Conservation (phyloP, 2,329 filamentous ascomycete species). For the Helotiales sp. region DNA sequence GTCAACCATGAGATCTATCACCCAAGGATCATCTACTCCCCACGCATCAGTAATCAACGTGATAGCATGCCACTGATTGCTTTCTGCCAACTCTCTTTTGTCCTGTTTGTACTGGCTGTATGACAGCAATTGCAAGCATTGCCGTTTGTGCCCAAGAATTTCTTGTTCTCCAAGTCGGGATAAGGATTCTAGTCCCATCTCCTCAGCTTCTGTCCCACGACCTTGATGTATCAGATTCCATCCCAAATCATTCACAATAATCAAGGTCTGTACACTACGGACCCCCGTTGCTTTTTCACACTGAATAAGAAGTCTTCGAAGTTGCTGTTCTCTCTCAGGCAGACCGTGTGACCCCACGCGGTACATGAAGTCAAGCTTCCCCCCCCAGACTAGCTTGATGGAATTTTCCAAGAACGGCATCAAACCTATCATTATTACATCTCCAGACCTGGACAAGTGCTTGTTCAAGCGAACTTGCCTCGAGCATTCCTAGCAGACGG, state of each 20-base stretch:
- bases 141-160: constrained; percentile 20
- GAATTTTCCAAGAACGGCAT: constrained; percentile 12
- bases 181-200: constrained; percentile 16
- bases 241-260: constrained; percentile 19
- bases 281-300: constrained; percentile 2
- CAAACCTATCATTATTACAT: constrained; percentile 18
- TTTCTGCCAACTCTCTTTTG: constrained; percentile 21
- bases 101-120: constrained; percentile 22
- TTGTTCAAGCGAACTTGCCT: constrained; percentile 14
- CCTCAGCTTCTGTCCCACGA: constrained; percentile 18
- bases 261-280: neutral
- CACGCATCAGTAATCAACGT: constrained; percentile 11
- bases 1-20: constrained; percentile 22
- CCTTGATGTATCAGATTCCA: constrained; percentile 22
- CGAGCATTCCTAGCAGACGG: constrained; percentile 14
- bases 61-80: constrained; percentile 25
- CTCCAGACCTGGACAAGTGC: constrained; percentile 17
- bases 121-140: constrained; percentile 23
- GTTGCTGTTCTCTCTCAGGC: constrained; percentile 17
- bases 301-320: constrained; percentile 18
- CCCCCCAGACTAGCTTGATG: constrained; percentile 11
- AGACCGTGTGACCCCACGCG: neutral
- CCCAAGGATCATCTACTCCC: constrained; percentile 22
- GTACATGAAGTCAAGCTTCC: constrained; percentile 18
- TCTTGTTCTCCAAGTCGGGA: constrained; percentile 19